Conservation (phyloP, 345 rosid genomes). For the Linum tenue region DNA sequence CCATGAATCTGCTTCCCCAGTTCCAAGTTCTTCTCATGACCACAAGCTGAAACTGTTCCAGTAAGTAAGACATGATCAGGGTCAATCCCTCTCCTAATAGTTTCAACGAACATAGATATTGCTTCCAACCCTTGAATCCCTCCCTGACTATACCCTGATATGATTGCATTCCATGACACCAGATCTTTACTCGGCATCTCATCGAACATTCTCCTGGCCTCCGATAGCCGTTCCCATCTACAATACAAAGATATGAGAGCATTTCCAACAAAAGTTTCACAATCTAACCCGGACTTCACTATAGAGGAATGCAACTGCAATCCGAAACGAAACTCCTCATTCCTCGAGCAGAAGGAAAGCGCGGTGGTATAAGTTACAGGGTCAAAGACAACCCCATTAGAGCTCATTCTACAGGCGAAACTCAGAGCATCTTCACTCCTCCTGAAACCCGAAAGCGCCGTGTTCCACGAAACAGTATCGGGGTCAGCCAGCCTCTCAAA, state of each 20-base stretch:
- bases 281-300: constrained; percentile 42
- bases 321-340: constrained; percentile 52
- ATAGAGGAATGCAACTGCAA: constrained; percentile 54
- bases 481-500: constrained; percentile 54
- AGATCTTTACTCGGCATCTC: constrained; percentile 54
- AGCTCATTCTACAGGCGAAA: constrained; percentile 49
- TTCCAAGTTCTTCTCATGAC: constrained; percentile 48
- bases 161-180: constrained; percentile 80
- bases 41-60: constrained; percentile 69
- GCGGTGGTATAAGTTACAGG: constrained; percentile 47
- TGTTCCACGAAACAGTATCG: constrained; percentile 86
- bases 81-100: constrained; percentile 49
- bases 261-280: constrained; percentile 66
- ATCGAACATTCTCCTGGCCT: constrained; percentile 58
- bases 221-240: constrained; percentile 39
- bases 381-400: constrained; percentile 42
- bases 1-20: constrained; percentile 75
- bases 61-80: constrained; percentile 81
- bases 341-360: constrained; percentile 50
- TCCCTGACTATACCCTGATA: constrained; percentile 74
- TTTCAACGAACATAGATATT: constrained; percentile 39
- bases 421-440: constrained; percentile 37
- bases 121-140: constrained; percentile 50
- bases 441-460: constrained; percentile 68
- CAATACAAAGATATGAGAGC: constrained; percentile 65